Evolutionary conservation across 2,329 filamentous ascomycete genomes (phyloP), one percentile per base, ranked within the genome.

Genomic region (Tolypocladium ovalisporum): DNA sequence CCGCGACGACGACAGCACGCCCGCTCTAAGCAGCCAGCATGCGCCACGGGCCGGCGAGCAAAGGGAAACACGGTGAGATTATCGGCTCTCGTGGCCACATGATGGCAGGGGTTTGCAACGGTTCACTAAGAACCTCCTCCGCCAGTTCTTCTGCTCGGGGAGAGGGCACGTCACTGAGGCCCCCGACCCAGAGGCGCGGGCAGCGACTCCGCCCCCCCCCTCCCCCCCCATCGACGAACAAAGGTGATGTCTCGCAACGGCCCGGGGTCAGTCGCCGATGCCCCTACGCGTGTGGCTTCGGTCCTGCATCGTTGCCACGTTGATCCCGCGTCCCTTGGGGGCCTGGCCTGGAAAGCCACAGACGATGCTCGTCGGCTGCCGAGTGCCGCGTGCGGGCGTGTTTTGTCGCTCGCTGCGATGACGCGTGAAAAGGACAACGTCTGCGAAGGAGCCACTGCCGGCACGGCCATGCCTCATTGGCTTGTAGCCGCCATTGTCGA

Each of bases 401-500:
- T n/a, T 51, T 34, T 32, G 29, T 12, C 27, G 47, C 47, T 34
- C 29, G 47, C 47, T 19, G 29, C 29, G 9, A 51, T 34, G 47
- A 34, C 47, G 29, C 36, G 40, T 13, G n/a, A 55, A 17, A 40
- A 13, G 12, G 22, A 37, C 40, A n/a, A 49, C 29, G 54, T 19
- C 54, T 24, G 4, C 17, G 13, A 15, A 40, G 17, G 32, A 27
- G 29, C 17, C 19, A 39, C 5, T 40, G 24, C 36, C 7, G 27
- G 4, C 35, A 32, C 9, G 22, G 52, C 27, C 19, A 19, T 42
- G 35, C 22, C 37, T 44, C 56, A 54, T 57, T 57, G 56, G 56
- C 39, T 54, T 52, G 56, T 47, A 34, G 56, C 51, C 56, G 56
- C 56, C 39, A 34, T 51, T 32, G 47, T 51, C 47, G 17, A 49